phyloP scores from a whole-genome alignment of 306 rosid genomes.

The Cyamopsis tetragonoloba region DNA sequence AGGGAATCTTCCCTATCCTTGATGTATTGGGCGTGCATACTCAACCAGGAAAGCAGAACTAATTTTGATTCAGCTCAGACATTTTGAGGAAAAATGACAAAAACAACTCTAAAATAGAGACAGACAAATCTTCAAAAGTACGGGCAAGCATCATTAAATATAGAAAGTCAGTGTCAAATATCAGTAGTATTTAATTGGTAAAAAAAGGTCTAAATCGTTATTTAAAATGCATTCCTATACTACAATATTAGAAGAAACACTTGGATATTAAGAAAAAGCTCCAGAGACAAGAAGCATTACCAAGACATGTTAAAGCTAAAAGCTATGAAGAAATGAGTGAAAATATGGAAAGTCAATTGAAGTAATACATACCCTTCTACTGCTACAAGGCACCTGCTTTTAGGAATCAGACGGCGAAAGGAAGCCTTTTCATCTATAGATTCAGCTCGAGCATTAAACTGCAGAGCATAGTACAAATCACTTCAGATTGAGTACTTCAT shows the following conservation, averaged over 20 bases:
- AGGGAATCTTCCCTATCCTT: constrained; percentile 2
- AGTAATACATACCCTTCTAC: constrained; percentile 62
- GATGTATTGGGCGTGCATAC: not conserved
- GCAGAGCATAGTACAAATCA: constrained; percentile 20
- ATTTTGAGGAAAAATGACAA: not conserved
- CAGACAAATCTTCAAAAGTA: not conserved
- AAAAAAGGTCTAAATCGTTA: not conserved
- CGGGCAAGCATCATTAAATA: not conserved
- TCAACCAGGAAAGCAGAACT: not conserved
- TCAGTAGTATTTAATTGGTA: not conserved
- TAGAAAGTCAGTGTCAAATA: not conserved
- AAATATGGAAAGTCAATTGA: not conserved
- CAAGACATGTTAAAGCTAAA: not conserved
- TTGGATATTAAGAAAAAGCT: not conserved
- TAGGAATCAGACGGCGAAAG: constrained; percentile 71
- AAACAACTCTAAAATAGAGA: not conserved
- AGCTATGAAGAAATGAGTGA: not conserved
- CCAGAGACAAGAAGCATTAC: constrained; percentile 1
- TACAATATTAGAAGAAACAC: not conserved
- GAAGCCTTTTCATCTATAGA: constrained; percentile 72
- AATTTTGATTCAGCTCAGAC: not conserved
- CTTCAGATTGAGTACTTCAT: constrained; percentile 5
- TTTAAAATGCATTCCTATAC: not conserved
- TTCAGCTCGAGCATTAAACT: constrained; percentile 91
- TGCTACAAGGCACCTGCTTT: constrained; percentile 74